A percentile compares a stretch with the other conserved stretches of the same genome.
These are phyloP conservation scores for Colletotrichum endophyticum DNA, from an alignment of 2,329 filamentous ascomycete genomes.

Conservation along the genomic window DNA sequence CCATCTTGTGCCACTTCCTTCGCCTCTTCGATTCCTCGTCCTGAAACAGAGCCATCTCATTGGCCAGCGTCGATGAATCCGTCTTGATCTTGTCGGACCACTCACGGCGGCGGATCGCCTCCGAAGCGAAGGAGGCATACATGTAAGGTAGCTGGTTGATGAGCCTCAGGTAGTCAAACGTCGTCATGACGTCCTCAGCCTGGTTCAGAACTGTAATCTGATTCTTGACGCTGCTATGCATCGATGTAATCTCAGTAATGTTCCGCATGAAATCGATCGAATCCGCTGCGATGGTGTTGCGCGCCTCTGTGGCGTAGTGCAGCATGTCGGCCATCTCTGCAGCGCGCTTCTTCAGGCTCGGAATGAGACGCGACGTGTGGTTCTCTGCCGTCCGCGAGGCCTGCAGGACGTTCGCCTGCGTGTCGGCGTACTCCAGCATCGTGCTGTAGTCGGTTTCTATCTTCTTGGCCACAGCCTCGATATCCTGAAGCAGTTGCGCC, in stretches of 20 bases:
- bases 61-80: constrained; percentile 85
- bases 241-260: constrained; percentile 80
- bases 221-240: constrained; percentile 73
- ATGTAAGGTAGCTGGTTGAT: constrained; percentile 86
- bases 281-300: constrained; percentile 70
- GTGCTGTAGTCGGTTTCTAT: constrained; percentile 86
- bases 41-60: constrained; percentile 90
- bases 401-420: constrained; percentile 63
- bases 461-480: constrained; percentile 85
- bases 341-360: constrained; percentile 59
- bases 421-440: constrained; percentile 70
- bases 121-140: constrained; percentile 87
- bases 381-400: constrained; percentile 68
- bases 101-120: constrained; percentile 84
- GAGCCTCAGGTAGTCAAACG: constrained; percentile 80
- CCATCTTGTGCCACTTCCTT: constrained; percentile 87
- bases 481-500: constrained; percentile 76
- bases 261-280: constrained; percentile 79
- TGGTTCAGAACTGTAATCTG: constrained; percentile 76
- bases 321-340: constrained; percentile 67
- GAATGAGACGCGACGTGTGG: constrained; percentile 67
- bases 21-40: constrained; percentile 91
- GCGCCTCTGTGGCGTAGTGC: constrained; percentile 64
- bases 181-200: constrained; percentile 76
- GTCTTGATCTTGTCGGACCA: constrained; percentile 91